Conservation (phyloP, 1,284 basidiomycete genomes). For the Apiotrichum mycotoxinovorans region DNA sequence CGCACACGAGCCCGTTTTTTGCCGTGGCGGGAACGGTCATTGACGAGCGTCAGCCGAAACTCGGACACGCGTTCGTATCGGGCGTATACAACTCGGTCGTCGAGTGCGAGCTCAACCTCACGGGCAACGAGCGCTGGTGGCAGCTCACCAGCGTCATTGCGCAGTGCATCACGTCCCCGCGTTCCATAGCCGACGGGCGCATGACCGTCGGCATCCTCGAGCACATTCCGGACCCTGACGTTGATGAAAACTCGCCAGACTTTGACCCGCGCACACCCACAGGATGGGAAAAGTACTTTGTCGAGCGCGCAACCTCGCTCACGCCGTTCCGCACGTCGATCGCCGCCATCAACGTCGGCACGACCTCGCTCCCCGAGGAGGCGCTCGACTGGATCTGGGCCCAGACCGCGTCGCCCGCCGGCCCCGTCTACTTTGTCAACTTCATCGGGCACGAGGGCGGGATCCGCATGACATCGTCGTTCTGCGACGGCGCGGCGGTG, state of each 20-base stretch:
- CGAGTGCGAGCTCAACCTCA: slow-evolving; percentile 14
- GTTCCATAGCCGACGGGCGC: slow-evolving; percentile 14
- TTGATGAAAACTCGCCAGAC: slow-evolving; percentile 3
- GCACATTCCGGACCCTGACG: slow-evolving; percentile 29
- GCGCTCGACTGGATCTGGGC: slow-evolving; percentile 35
- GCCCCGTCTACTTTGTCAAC: slow-evolving; percentile 19
- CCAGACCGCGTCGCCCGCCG: slow-evolving; percentile 25
- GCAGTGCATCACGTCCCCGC: slow-evolving; percentile 1
- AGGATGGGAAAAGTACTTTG: slow-evolving; percentile 38
- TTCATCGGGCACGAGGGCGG: slow-evolving; percentile 33
- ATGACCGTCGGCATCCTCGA: slow-evolving; percentile 31
- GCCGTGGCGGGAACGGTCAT: slow-evolving; percentile 1
- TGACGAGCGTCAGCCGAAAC: slow-evolving; percentile 23
- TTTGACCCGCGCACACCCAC: slow-evolving; percentile 28
- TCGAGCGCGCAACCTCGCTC: slow-evolving; percentile 13
- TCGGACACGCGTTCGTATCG: slow-evolving; percentile 27
- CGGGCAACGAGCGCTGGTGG: slow-evolving; percentile 30
- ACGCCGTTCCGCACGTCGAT: slow-evolving; percentile 18
- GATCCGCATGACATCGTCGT: slow-evolving; percentile 23
- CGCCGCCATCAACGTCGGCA: slow-evolving; percentile 35
- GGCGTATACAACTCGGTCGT: slow-evolving; percentile 31
- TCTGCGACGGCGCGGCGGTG: slow-evolving; percentile 29
- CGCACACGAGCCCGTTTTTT: not conserved
- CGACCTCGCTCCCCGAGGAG: slow-evolving; percentile 21
- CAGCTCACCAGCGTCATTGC: slow-evolving; percentile 5